Percentiles rank a stretch among this genome's conserved stretches.
Evolutionary conservation across 192 early-diverging fungal species (phyloP).

Genomic region (Backusella sp.): DNA sequence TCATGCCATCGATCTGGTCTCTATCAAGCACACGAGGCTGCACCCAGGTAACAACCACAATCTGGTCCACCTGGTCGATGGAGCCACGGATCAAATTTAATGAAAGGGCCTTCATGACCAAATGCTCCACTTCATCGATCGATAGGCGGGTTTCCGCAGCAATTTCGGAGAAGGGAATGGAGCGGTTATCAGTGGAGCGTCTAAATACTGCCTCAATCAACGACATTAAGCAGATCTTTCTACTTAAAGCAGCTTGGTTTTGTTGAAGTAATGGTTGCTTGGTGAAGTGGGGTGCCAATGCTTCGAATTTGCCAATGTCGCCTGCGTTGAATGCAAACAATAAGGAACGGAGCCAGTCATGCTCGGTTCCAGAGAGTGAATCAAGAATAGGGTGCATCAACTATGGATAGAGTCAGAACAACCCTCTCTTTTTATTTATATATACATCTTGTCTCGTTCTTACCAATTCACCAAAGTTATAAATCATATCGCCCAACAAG

Average conservation of each 20-base stretch:
- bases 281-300: conserved; percentile 67
- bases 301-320: conserved; percentile 90
- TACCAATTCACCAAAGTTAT: conserved; percentile 99
- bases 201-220: conserved; percentile 94
- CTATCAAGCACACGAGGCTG: conserved; percentile 94
- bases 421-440: background rate
- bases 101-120: conserved; percentile 97
- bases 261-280: conserved; percentile 81
- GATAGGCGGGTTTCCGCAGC: conserved; percentile 78
- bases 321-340: conserved; percentile 94
- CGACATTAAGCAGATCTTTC: conserved; percentile 98
- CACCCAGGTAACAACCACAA: conserved; percentile 93
- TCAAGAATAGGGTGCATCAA: conserved; percentile 89
- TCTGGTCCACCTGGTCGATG: conserved; percentile 93
- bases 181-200: conserved; percentile 70
- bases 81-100: conserved; percentile 89
- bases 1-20: conserved; percentile 84
- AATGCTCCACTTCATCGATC: conserved; percentile 88
- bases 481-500: conserved; percentile 91
- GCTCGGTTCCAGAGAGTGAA: conserved; percentile 67
- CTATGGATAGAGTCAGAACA: conserved; percentile 35
- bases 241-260: conserved; percentile 72
- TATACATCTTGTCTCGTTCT: background rate
- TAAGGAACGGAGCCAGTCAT: conserved; percentile 83
- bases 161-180: conserved; percentile 78